Conservation (phyloP, 2,329 filamentous ascomycete genomes). For the Neospermospora avenae region DNA sequence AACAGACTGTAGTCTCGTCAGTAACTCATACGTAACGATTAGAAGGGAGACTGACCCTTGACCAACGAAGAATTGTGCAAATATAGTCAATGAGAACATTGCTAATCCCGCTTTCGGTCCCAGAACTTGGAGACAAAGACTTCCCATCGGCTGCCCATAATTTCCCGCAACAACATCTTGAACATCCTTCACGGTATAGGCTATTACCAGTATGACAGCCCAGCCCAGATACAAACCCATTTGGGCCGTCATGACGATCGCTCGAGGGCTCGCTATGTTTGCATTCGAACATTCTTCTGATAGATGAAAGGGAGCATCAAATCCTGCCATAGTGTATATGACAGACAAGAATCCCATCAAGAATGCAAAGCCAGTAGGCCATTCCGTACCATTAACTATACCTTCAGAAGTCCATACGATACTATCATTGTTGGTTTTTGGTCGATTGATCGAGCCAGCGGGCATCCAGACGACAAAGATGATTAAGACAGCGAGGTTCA, state of each 20-base stretch:
- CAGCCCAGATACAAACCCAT: conserved; percentile 58
- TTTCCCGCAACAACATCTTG: conserved; percentile 54
- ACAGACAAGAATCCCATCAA: conserved; percentile 63
- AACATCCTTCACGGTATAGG: conserved; percentile 68
- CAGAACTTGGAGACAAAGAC: conserved; percentile 64
- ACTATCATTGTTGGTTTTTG: conserved; percentile 3
- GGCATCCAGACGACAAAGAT: conserved; percentile 13
- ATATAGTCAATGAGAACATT: conserved; percentile 62
- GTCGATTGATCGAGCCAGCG: not conserved
- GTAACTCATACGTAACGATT: not conserved
- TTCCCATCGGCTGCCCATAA: conserved; percentile 65
- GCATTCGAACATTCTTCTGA: conserved; percentile 66
- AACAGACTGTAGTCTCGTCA: conserved; percentile 46
- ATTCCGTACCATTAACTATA: conserved; percentile 57
- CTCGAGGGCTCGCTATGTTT: conserved; percentile 61
- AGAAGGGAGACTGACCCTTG: conserved; percentile 46
- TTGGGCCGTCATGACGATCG: conserved; percentile 60
- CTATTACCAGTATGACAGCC: conserved; percentile 61
- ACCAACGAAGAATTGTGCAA: conserved; percentile 69
- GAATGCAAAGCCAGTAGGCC: conserved; percentile 54
- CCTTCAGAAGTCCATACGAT: conserved; percentile 10
- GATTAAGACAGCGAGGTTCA: conserved; percentile 9
- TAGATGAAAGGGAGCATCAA: conserved; percentile 62
- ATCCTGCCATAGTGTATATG: conserved; percentile 60
- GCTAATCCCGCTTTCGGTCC: conserved; percentile 57